phyloP scores from a whole-genome alignment of 768 basidiomycete genomes.

The Mycena leptocephala region DNA sequence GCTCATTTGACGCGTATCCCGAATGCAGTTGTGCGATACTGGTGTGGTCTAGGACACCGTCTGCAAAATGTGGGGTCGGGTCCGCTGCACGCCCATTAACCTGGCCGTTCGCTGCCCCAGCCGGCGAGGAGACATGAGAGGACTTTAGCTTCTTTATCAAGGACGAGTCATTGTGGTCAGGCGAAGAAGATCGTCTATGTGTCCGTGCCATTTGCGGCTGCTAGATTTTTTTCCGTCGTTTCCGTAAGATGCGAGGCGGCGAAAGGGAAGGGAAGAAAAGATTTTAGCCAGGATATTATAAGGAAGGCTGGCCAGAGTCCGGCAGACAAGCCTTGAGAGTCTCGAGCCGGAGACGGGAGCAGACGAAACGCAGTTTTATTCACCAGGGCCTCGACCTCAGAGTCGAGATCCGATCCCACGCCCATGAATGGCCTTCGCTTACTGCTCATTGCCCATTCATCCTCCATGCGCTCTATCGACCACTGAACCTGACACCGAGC shows the following conservation, averaged over 20 bases:
- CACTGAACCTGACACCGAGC: neutral
- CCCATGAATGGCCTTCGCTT: neutral
- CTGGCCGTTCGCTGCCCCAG: conserved; percentile 12
- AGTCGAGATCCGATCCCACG: neutral
- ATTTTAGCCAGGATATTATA: conserved; percentile 17
- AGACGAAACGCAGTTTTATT: neutral
- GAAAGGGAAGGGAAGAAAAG: neutral
- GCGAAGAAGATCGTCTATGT: conserved; percentile 47
- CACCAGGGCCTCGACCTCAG: neutral
- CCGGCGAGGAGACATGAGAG: conserved; percentile 39
- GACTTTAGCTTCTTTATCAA: conserved; percentile 48
- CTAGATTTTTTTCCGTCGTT: neutral
- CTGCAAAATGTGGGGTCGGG: conserved; percentile 61
- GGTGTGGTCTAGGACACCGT: conserved; percentile 71
- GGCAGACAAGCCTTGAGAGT: neutral
- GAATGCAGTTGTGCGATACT: conserved; percentile 70
- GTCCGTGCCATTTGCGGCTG: conserved; percentile 44
- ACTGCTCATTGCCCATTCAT: neutral
- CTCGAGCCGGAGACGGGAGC: conserved; percentile 18
- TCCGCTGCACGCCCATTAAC: conserved; percentile 43
- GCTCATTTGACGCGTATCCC: conserved; percentile 72
- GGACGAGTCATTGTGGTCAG: conserved; percentile 33
- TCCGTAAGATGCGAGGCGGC: neutral
- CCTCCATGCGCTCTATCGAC: neutral
- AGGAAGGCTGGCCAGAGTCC: too few relatives aligned